Conservation (phyloP, 1,284 basidiomycete species). For the Inonotus hispidus region DNA sequence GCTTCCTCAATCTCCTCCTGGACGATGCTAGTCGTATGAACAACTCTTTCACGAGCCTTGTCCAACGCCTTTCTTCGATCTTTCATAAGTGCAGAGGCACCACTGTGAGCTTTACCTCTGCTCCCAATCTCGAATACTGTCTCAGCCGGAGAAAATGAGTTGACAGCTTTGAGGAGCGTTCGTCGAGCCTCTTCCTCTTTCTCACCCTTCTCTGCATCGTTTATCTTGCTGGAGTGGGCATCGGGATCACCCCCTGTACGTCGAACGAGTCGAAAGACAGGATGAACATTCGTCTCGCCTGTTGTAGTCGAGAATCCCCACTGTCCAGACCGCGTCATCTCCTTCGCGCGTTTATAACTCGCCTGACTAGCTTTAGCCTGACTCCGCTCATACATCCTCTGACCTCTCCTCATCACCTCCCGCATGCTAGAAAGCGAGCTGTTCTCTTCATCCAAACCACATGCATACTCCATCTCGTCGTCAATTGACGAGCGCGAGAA, state of each 20-base stretch:
- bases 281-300: conserved; percentile 66
- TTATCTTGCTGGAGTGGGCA: conserved; percentile 28
- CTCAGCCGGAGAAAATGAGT: conserved; percentile 80
- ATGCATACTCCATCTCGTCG: conserved; percentile 81
- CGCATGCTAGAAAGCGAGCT: conserved; percentile 69
- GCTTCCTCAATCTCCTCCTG: conserved; percentile 33
- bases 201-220: conserved; percentile 28
- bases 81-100: conserved; percentile 73
- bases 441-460: conserved; percentile 60
- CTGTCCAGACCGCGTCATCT: conserved; percentile 61
- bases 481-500: conserved; percentile 80
- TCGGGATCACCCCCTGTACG: conserved; percentile 19
- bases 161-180: conserved; percentile 70
- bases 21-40: conserved; percentile 28
- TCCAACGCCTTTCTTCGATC: conserved; percentile 76
- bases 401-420: conserved; percentile 88
- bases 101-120: conserved; percentile 56
- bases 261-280: conserved; percentile 45
- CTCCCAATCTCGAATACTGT: conserved; percentile 91
- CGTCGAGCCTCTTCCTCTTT: conserved; percentile 53
- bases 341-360: conserved; percentile 87
- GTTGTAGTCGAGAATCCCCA: conserved; percentile 65
- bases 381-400: conserved; percentile 91
- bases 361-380: conserved; percentile 85
- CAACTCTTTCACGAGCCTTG: conserved; percentile 51